phyloP scores from a whole-genome alignment of 2,329 filamentous ascomycete genomes.

The Aspergillus costaricaensis region DNA sequence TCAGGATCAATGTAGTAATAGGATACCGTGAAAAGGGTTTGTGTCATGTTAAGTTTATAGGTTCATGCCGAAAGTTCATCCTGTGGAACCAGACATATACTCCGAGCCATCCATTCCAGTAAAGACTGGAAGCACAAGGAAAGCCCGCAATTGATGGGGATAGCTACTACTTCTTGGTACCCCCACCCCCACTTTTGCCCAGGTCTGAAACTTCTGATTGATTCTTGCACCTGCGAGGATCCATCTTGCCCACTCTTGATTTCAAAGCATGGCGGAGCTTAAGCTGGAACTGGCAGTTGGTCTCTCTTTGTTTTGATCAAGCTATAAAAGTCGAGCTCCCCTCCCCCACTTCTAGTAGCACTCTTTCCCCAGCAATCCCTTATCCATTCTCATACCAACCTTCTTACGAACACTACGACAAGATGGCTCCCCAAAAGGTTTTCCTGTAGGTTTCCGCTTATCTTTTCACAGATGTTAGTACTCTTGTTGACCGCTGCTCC shows the following conservation, averaged over 20 bases:
- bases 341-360: not conserved
- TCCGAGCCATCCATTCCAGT: not conserved
- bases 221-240: not conserved
- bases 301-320: not conserved
- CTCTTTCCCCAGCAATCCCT: not conserved
- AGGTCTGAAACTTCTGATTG: conserved; percentile 1
- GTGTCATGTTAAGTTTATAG: not conserved
- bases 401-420: not conserved
- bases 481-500: not conserved
- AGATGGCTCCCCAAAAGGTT: conserved; percentile 35
- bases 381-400: not conserved
- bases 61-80: not conserved
- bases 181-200: conserved; percentile 16
- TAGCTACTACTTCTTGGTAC: not conserved
- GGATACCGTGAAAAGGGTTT: not conserved
- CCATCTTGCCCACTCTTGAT: conserved; percentile 23
- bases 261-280: conserved; percentile 27
- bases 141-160: not conserved
- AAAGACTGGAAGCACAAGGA: not conserved
- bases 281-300: conserved; percentile 4
- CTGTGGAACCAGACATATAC: not conserved
- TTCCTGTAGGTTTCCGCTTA: conserved; percentile 34
- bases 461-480: not conserved
- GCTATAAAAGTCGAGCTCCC: not conserved
- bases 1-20: too few species aligned